A percentile compares a stretch with the other conserved stretches of the same genome.
phyloP scores from a whole-genome alignment of 306 rosid genomes.

The Pueraria montana region DNA sequence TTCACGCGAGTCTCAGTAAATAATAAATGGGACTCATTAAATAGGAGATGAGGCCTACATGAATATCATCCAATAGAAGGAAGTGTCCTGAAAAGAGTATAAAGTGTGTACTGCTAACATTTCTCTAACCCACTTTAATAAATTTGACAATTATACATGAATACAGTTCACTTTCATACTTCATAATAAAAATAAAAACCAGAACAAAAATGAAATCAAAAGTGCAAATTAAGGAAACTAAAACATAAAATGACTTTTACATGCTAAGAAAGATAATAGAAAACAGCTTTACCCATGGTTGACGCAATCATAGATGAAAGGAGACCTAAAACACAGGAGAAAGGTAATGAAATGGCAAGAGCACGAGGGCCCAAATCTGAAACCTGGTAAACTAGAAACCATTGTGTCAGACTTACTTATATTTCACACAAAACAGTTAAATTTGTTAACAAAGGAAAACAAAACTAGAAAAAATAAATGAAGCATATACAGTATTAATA shows the following conservation, averaged over 20 bases:
- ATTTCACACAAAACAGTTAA: slow-evolving; percentile 26
- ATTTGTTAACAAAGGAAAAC: slow-evolving; percentile 10
- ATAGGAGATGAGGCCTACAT: neutral
- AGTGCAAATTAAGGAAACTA: neutral
- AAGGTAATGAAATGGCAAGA: slow-evolving; percentile 85
- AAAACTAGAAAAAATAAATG: neutral
- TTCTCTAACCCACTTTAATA: neutral
- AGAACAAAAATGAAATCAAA: neutral
- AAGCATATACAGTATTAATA: slow-evolving; percentile 2
- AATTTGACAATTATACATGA: neutral
- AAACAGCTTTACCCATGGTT: slow-evolving; percentile 73
- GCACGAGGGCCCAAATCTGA: slow-evolving; percentile 87
- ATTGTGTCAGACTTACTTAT: slow-evolving; percentile 40
- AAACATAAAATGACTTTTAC: slow-evolving; percentile 7
- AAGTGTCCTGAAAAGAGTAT: neutral
- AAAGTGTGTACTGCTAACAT: neutral
- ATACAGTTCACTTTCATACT: slow-evolving; percentile 16
- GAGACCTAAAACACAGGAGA: slow-evolving; percentile 77
- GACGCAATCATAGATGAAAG: slow-evolving; percentile 85
- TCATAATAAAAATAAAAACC: slow-evolving; percentile 1
- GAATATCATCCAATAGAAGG: neutral
- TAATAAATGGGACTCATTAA: neutral
- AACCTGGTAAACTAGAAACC: slow-evolving; percentile 71
- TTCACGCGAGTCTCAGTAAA: neutral
- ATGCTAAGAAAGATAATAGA: slow-evolving; percentile 39